Conservation (phyloP, 2,329 filamentous ascomycete species). For the Epichloe coenophiala region DNA sequence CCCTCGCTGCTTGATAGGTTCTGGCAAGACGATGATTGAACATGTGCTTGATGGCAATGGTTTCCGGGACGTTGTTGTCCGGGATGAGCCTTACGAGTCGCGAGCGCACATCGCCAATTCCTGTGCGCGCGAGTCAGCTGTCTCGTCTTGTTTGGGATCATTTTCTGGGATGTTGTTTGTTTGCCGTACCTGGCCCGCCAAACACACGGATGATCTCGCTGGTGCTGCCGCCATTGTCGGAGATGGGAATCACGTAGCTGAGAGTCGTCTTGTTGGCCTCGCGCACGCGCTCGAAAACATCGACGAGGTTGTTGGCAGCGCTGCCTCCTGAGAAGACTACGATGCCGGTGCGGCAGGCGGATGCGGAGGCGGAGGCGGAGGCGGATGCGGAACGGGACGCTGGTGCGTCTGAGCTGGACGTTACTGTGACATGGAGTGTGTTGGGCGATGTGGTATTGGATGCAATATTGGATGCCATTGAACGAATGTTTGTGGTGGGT, state of each 20-base stretch:
- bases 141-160: neutral
- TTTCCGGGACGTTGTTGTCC: conserved; percentile 44
- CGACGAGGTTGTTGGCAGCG: conserved; percentile 87
- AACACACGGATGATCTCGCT: conserved; percentile 91
- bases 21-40: conserved; percentile 75
- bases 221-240: conserved; percentile 88
- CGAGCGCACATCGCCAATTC: conserved; percentile 34
- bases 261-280: conserved; percentile 53
- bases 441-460: neutral
- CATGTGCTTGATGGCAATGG: conserved; percentile 61
- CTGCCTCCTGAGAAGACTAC: conserved; percentile 87
- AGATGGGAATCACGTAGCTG: conserved; percentile 86
- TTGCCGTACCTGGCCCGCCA: conserved; percentile 65
- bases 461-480: no score
- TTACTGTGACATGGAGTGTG: neutral
- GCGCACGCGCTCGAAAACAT: conserved; percentile 63
- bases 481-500: no score
- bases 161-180: neutral
- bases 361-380: no score
- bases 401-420: neutral
- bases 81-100: conserved; percentile 86
- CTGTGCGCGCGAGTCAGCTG: conserved; percentile 26
- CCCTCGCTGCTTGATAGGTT: conserved; percentile 44
- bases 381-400: no score
- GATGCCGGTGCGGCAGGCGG: conserved; percentile 27